phyloP scores from a whole-genome alignment of 345 rosid genomes.

The Eucalyptus cloeziana region DNA sequence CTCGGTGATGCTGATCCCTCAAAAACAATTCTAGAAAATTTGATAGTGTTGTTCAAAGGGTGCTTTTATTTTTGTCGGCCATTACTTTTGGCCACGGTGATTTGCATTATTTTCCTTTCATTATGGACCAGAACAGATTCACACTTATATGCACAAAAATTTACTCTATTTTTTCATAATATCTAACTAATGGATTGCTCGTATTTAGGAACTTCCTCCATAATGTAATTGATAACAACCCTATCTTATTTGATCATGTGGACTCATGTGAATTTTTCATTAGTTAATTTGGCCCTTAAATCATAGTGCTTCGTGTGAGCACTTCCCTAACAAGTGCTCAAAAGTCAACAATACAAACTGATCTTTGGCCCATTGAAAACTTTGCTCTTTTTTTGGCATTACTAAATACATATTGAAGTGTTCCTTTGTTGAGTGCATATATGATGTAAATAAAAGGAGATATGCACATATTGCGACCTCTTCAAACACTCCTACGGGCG shows the following conservation, averaged over 20 bases:
- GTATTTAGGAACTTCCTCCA: neutral
- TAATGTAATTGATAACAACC: too few species aligned
- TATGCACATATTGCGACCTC: too few species aligned
- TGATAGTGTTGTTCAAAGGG: too few species aligned
- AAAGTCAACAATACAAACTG: neutral
- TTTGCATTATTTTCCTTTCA: too few species aligned
- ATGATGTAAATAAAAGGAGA: neutral
- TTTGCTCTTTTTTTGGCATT: neutral
- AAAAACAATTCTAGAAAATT: neutral
- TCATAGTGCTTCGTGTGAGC: neutral
- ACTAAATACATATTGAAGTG: neutral
- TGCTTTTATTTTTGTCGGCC: neutral
- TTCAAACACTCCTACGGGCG: rapidly evolving
- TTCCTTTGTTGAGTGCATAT: neutral
- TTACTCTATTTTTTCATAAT: neutral
- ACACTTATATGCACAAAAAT: neutral
- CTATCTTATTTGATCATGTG: neutral
- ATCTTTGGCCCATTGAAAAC: neutral
- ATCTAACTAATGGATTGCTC: neutral
- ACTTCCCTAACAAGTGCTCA: neutral
- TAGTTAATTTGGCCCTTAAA: neutral
- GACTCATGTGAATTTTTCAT: neutral
- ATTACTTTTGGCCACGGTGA: neutral
- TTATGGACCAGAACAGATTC: neutral
- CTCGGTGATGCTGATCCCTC: neutral